Conservation (phyloP, 2,329 filamentous ascomycete genomes). For the Colletotrichum sp. region DNA sequence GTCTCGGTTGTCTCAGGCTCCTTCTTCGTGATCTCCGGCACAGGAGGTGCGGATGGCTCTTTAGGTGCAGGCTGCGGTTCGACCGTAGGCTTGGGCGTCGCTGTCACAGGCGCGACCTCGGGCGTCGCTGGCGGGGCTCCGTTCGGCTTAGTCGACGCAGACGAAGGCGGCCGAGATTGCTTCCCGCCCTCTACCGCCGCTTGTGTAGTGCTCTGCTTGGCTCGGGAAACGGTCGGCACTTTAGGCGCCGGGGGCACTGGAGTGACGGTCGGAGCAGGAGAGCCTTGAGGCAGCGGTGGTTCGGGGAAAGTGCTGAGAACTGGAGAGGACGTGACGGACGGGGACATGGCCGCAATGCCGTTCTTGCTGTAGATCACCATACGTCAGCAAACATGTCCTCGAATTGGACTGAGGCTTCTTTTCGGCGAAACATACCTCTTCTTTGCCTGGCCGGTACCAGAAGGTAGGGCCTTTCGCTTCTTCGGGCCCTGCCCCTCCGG, state of each 20-base stretch:
- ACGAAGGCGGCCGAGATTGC: constrained; percentile 60
- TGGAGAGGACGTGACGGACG: constrained; percentile 77
- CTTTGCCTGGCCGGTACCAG: constrained; percentile 73
- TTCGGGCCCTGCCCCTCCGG: constrained; percentile 68
- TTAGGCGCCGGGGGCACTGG: constrained; percentile 9
- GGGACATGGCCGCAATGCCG: constrained; percentile 61
- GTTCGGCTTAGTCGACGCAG: constrained; percentile 63
- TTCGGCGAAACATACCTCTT: constrained; percentile 65
- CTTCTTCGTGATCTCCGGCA: constrained; percentile 24
- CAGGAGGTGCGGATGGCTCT: constrained; percentile 24
- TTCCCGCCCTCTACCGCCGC: constrained; percentile 60
- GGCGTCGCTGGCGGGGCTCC: constrained; percentile 46
- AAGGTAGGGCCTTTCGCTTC: constrained; percentile 70
- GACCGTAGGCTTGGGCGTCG: neutral
- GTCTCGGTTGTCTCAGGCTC: constrained; percentile 28
- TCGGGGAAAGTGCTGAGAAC: constrained; percentile 74
- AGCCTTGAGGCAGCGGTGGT: constrained; percentile 55
- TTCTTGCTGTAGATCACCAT: constrained; percentile 33
- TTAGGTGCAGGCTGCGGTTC: constrained; percentile 27
- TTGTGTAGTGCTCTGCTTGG: constrained; percentile 76
- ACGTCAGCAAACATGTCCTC: constrained; percentile 12
- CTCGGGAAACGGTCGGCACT: constrained; percentile 66
- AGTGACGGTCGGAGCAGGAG: constrained; percentile 59
- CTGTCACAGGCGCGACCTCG: constrained; percentile 36
- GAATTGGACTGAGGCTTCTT: neutral